Base-by-base conservation (phyloP, 371 early-diverging fungal genomes). In the Mucor saturninus region DNA sequence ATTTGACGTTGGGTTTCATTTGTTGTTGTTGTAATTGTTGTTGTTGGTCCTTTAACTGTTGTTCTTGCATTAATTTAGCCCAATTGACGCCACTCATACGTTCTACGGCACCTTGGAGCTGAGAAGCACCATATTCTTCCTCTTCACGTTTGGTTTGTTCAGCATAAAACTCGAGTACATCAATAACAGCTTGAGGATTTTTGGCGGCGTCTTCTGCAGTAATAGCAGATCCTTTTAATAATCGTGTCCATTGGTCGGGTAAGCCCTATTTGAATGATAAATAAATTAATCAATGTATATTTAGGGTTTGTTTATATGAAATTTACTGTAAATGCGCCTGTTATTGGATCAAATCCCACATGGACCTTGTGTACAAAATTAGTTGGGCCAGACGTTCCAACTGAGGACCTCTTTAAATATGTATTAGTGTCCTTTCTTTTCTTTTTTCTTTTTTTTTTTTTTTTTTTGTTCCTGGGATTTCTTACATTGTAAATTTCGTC, bases 181-280 rank as follows among this genome's bases (percentile, higher is more conserved):
- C 97, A 45, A 97, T 75, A 50, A 98, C 98, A n/a, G 97, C 96
- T 73, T 96, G 96, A 9, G 98, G 98, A 72, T 98, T 94, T 79
- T 93, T 94, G 51, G 91, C 89, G 61, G 95, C 95, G 74, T 98
- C 98, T 72, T 98, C 96, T 68, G 94, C 88, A 32, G 96, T 94
- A 67, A 98, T 96, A 61, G 90, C 92, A 21, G 96, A 95, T 39
- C 90, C 85, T 69, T 95, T 92, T 45, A 98, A 75, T 38, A 98
- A 83, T 69, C 86, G 85, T 50, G 91, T 91, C 98, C 97, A 97
- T 75, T 95, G 91, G 59, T 92, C 90, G 37, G 98, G 98, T 56
- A 98, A 74, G 21, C 98, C 97, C 92, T 90, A 68, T 28, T 9
- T 7, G 28, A 7, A 56, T 45, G 32, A 9, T 29, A 9, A 29